Evolutionary conservation across 116 monocot species (phyloP), one percentile per base, ranked within the genome.

Genomic region (Cymodocea nodosa): DNA sequence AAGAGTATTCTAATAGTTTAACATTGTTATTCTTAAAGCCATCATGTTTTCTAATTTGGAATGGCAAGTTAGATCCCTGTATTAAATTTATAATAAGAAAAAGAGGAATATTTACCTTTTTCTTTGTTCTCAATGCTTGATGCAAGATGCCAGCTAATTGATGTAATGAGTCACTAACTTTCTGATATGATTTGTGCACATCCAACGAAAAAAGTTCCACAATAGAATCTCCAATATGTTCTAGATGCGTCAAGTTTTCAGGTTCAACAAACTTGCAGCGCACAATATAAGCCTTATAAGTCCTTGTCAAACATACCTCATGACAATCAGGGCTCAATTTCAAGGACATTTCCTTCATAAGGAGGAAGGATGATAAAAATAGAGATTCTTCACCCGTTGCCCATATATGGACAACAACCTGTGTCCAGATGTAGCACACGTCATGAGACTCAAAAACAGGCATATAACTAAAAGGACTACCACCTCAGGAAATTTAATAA

Each of bases 381-480:
- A 95, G 70, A 35, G 51, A 68, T 51, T 85, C 81, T 65, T 90
- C 90, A 68, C 95, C 90, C 54, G 87, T 90, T 7, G 80, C 81
- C 95, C 90, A 95, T 49, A 95, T 68, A 65, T 83, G 90, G 73
- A 84, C 68, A 60, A 68, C 76, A 36, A 79, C 75, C 94, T 94
- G 86, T 76, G 82, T 62, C 59, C 62, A 62, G 36, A 62, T 36
- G 62, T 62, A 6, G 19, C 64, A 64, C 64, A 64, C 24, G 18
- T 22, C 64, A 64, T 14, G 24, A 23, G 22, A 64, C 9, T 44
- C 13, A 50, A 64, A 6, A 61, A 54, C 54, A 54, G 54, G 15
- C 5, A 44, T 44, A 44, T 44, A 44, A 44, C 44, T 44, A 44
- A 44, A 44, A 44, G 12, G 23, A 57, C 9, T 57, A 4, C 0